Evolutionary conservation across 1,139 yeast species (phyloP).

Genomic region (Lizanozyma gosingica): DNA sequence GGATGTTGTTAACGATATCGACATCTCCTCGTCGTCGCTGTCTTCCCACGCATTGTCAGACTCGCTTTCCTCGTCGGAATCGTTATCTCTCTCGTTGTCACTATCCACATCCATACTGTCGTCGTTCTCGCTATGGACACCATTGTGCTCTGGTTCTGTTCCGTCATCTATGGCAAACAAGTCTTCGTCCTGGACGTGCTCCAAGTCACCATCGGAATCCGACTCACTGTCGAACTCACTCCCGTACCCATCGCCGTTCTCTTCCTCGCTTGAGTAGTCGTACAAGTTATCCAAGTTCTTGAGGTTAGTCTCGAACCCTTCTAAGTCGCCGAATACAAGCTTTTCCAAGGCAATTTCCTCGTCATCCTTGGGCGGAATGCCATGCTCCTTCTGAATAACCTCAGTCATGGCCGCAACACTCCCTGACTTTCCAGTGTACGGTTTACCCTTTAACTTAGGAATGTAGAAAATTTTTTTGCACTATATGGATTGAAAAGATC

Average conservation of each 20-base stretch:
- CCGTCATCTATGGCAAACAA: slow-evolving; percentile 60
- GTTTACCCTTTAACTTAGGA: too few species aligned
- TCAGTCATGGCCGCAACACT: too few species aligned
- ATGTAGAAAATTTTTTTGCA: too few species aligned
- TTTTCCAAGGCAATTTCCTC: slow-evolving; percentile 76
- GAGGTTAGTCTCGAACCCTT: slow-evolving; percentile 66
- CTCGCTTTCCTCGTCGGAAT: slow-evolving; percentile 15
- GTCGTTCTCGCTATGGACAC: slow-evolving; percentile 13
- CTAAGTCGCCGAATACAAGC: slow-evolving; percentile 82
- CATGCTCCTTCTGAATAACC: slow-evolving; percentile 21
- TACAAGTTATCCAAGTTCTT: slow-evolving; percentile 49
- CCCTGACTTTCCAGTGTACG: too few species aligned
- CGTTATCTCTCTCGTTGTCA: slow-evolving; percentile 22
- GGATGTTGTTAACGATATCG: slow-evolving; percentile 50
- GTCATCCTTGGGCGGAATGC: slow-evolving; percentile 63
- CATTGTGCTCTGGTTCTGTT: slow-evolving; percentile 22
- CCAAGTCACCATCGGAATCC: slow-evolving; percentile 21
- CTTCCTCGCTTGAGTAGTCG: slow-evolving; percentile 40
- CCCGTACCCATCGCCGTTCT: slow-evolving; percentile 19
- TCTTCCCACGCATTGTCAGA: slow-evolving; percentile 71
- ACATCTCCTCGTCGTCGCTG: slow-evolving; percentile 77
- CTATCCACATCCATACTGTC: slow-evolving; percentile 30
- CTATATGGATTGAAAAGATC: too few species aligned
- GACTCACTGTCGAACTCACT: slow-evolving; percentile 21
- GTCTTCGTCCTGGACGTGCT: slow-evolving; percentile 46